Conservation (phyloP, 139 green algal species). For the Pleodorina starrii region DNA sequence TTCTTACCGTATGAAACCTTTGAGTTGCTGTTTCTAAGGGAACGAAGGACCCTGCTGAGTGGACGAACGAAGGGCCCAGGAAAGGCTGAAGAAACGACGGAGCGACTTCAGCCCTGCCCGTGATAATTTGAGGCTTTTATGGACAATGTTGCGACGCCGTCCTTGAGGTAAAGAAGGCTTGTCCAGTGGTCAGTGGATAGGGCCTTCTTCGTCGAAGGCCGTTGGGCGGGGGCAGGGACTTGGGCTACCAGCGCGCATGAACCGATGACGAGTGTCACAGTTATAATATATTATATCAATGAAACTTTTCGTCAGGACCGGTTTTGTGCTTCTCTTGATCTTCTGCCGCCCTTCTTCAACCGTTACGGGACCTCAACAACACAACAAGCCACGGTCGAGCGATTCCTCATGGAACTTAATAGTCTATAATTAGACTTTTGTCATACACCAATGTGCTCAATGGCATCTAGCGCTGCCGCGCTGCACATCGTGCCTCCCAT, state of each 20-base stretch:
- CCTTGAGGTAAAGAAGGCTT: too few relatives aligned
- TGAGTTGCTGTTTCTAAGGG: too few relatives aligned
- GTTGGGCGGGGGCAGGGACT: not conserved
- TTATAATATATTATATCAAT: not conserved
- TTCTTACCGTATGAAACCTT: too few relatives aligned
- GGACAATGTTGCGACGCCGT: too few relatives aligned
- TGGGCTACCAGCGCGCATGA: not conserved
- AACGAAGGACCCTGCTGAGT: too few relatives aligned
- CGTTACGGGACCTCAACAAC: not conserved
- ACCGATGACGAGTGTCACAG: not conserved
- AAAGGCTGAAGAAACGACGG: too few relatives aligned
- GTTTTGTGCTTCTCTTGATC: not conserved
- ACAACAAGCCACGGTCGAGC: too few relatives aligned
- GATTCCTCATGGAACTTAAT: not conserved
- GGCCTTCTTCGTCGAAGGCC: not conserved
- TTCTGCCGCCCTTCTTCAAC: conserved; percentile 7
- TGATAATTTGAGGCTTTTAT: too few relatives aligned
- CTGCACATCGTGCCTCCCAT: not conserved
- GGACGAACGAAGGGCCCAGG: too few relatives aligned
- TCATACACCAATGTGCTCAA: not conserved
- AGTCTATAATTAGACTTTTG: not conserved
- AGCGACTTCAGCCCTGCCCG: too few relatives aligned
- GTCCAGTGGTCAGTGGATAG: not conserved
- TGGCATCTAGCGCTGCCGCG: not conserved
- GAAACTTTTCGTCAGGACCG: not conserved